These are phyloP conservation scores for Ciborinia camelliae DNA, from an alignment of 2,329 filamentous ascomycete species.

Conservation along the genomic window DNA sequence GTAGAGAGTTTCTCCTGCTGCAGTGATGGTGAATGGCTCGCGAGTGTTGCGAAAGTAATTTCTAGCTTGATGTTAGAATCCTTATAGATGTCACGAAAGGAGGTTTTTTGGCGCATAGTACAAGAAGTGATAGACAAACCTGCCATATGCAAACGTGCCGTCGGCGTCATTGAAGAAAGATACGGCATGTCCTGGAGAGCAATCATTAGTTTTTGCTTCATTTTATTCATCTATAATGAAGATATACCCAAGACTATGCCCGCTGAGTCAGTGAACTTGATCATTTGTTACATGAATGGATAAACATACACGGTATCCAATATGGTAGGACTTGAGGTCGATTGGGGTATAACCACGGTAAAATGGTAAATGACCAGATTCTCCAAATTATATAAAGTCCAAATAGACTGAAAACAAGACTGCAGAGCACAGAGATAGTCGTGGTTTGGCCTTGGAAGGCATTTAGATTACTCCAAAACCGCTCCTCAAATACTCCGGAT, in stretches of 20 bases:
- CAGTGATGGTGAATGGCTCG: conserved; percentile 10
- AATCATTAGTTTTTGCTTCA: neutral
- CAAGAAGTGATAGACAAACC: neutral
- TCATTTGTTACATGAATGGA: no score
- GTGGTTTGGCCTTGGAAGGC: no score
- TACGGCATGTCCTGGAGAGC: neutral
- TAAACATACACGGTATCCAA: no score
- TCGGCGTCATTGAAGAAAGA: conserved; percentile 9
- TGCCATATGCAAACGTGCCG: neutral
- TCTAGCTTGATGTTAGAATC: neutral
- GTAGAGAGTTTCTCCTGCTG: conserved; percentile 16
- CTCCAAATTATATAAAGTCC: no score
- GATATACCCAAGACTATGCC: neutral
- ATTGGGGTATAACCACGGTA: no score
- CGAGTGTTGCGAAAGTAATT: conserved; percentile 7
- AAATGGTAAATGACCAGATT: no score
- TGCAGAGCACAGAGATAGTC: no score
- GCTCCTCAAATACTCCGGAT: no score
- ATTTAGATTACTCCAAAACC: no score
- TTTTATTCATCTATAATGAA: neutral
- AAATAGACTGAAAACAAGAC: no score
- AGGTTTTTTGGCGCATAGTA: neutral
- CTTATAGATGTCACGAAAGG: neutral
- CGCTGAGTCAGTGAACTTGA: neutral
- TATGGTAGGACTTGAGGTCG: no score